A percentile compares a stretch with the other conserved stretches of the same genome.
phyloP scores from a whole-genome alignment of 2,329 filamentous ascomycete species.

The Teratosphaeria zuluensis region DNA sequence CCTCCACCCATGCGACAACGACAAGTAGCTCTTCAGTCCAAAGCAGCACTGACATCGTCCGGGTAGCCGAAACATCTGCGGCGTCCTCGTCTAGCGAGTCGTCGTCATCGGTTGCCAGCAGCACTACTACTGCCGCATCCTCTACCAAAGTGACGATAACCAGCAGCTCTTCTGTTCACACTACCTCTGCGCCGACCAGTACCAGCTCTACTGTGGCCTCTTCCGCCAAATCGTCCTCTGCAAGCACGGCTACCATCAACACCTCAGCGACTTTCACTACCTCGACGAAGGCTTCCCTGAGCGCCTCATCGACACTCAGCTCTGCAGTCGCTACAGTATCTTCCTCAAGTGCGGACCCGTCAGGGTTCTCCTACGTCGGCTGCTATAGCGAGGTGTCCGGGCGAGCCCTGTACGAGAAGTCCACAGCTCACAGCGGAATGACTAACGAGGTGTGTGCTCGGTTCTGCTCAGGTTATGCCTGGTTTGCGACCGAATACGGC shows the following conservation, averaged over 20 bases:
- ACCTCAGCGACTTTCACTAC: background rate
- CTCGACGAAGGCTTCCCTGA: background rate
- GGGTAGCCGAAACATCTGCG: no score
- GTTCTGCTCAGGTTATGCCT: conserved; percentile 4
- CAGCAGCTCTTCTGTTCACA: conserved; percentile 6
- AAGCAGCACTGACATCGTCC: conserved; percentile 8
- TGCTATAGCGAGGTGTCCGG: background rate
- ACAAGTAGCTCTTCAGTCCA: no score
- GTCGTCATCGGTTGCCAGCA: conserved; percentile 1
- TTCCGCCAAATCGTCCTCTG: conserved; percentile 20
- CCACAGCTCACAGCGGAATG: background rate
- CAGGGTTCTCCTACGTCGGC: background rate
- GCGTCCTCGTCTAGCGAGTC: no score
- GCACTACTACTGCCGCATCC: conserved; percentile 22
- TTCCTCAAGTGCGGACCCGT: background rate
- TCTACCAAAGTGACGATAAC: background rate
- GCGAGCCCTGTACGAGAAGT: background rate
- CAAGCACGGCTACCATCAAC: conserved; percentile 4
- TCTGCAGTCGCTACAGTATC: background rate
- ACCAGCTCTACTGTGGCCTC: conserved; percentile 11
- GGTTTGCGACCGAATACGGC: conserved; percentile 15
- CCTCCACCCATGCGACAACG: no score
- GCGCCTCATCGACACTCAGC: background rate
- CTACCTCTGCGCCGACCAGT: conserved; percentile 6
- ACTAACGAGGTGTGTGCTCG: conserved; percentile 4